These are phyloP conservation scores for Colletotrichum salicis DNA, from an alignment of 2,329 filamentous ascomycete genomes.

Conservation along the genomic window DNA sequence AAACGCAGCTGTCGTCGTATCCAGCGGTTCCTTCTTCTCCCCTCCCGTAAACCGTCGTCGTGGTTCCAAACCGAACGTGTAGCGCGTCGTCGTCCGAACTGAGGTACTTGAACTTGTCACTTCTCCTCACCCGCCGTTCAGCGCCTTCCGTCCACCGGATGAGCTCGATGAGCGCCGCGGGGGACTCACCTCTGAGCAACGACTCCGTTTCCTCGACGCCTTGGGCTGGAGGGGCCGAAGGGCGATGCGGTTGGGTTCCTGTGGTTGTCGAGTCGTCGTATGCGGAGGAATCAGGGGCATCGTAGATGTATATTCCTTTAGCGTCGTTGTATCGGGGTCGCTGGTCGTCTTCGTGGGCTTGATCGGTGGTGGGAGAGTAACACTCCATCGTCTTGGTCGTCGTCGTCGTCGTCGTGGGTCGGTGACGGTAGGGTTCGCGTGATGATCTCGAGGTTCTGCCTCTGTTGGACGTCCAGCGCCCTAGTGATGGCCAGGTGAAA, in stretches of 20 bases:
- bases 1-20: neutral
- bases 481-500: neutral
- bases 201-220: constrained; percentile 3
- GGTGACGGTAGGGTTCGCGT: neutral
- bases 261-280: neutral
- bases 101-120: neutral
- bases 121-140: neutral
- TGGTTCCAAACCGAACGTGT: neutral
- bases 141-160: neutral
- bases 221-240: neutral
- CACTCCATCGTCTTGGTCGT: neutral
- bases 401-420: neutral
- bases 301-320: neutral
- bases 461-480: constrained; percentile 1
- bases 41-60: neutral
- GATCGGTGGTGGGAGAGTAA: neutral
- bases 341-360: neutral
- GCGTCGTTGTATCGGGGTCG: too few relatives aligned
- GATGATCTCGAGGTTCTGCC: neutral
- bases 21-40: neutral
- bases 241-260: neutral
- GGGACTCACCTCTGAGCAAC: constrained; percentile 10
- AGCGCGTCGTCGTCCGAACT: neutral
- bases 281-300: neutral
- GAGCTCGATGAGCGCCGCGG: neutral